Base-by-base conservation (phyloP, 805 yeast species). In the Alloascoidea hylecoeti region DNA sequence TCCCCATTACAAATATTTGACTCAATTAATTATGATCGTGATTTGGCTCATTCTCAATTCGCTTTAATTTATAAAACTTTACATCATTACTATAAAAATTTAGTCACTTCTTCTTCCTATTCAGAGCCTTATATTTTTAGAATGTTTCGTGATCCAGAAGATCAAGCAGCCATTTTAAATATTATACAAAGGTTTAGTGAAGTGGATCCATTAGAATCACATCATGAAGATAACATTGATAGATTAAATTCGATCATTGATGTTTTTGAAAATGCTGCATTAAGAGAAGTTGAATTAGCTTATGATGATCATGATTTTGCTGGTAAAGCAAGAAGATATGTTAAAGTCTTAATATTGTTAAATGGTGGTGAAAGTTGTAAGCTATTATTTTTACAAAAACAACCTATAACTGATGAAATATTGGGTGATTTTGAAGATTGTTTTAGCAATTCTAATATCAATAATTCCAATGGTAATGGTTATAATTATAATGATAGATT, bases 221-320 rank as follows among this genome's bases (percentile, higher is more conserved):
- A 58, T 48, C 42, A 60, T 50, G 46, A 64, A 51, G 47, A 67
- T 6, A 51, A 52, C 33, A 33, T 49, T 5, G 52, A 47, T 18
- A 42, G 72, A 42, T 55, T 79, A 35, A 66, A 64, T 28, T 64
- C 79, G 2, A 61, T 77, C 9, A 53, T 74, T 30, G 89, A 79
- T 48, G 61, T 82, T 15, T 82, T 84, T 50, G 78, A 79, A 33
- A 78, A 70, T 50, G 82, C 92, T 0, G 64, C 80, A 4, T 52
- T 83, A 13, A 56, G 73, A 35, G 94, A 84, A 50, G 64, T 82
- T 41, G 88, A 80, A 38, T 55, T 64, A 18, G 76, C 68, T 43
- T 66, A 68, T 42, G 72, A 68, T 34, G 49, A 62, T 2, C 56
- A 62, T 34, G 72, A 75, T 32, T 70, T 55, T 27, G 56, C 50